Evolutionary conservation across 2,329 filamentous ascomycete genomes (phyloP), one percentile per base, ranked within the genome.

Genomic region (Phyllosticta capitalensis): DNA sequence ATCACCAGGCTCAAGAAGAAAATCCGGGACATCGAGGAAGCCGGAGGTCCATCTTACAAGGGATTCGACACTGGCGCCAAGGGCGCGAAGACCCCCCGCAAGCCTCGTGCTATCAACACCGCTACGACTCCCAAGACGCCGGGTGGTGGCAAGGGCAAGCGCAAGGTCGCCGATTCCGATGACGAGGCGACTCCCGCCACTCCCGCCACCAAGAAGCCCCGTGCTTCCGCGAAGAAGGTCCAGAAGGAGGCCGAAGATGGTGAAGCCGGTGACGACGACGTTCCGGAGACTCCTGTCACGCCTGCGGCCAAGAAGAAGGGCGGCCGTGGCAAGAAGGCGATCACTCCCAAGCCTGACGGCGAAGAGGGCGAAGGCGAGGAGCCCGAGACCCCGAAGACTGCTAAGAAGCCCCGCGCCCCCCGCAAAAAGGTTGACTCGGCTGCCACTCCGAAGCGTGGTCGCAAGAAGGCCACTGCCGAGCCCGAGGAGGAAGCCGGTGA

Each of bases 271-370:
- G 56, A 68, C 68, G 24, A 61, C 63, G 55, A 52, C 9, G 14
- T 20, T 12, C 77, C 45, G 4, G 45, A 17, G 14, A 17, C 45
- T 4, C 45, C 45, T 9, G 19, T 20, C 45, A 49, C 85, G 9
- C 82, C 86, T 65, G 83, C 82, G 0, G 89, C 89, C 65, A 91
- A 92, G 79, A 94, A 94, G 74, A n/a, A n/a, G n/a, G n/a, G n/a
- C n/a, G 86, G 45, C 19, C 14, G 14, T 20, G 19, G 4, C 3
- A 49, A 49, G 45, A 20, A 17, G 45, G 14, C 45, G 4, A 20
- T 49, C 88, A 57, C 7, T 7, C 24, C 24, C 4, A 26, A 26
- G 7, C 4, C 7, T 26, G 89, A 92, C 65, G 79, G 92, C 64
- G 85, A 92, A 67, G 85, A 87, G 66, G 87, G 89, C 65, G 81